Percentiles rank a stretch among this genome's conserved stretches.
phyloP scores from a whole-genome alignment of 2,329 filamentous ascomycete genomes.

The Fusarium haematococcum region DNA sequence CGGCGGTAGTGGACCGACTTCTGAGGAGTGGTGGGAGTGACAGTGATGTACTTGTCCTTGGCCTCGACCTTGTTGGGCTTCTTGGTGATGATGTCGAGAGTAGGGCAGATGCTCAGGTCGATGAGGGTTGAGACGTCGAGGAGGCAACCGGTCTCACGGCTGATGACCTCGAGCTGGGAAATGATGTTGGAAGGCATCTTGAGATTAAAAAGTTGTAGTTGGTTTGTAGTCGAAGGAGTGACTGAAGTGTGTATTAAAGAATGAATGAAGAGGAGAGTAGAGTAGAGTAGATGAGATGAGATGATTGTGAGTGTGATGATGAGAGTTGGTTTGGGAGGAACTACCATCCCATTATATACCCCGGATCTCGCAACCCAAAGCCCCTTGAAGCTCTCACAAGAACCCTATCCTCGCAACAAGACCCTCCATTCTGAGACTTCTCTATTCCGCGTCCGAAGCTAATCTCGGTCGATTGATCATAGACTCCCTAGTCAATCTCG shows the following conservation, averaged over 20 bases:
- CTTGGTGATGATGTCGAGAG: constrained; percentile 33
- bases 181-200: constrained; percentile 37
- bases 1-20: constrained; percentile 13
- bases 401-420: neutral
- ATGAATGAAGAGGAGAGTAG: constrained; percentile 12
- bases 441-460: neutral
- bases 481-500: neutral
- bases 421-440: neutral
- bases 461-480: constrained; percentile 4
- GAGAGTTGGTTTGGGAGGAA: neutral
- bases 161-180: constrained; percentile 36
- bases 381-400: neutral
- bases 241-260: constrained; percentile 15
- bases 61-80: constrained; percentile 29
- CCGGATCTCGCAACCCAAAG: neutral
- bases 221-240: constrained; percentile 11
- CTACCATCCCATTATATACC: constrained; percentile 19
- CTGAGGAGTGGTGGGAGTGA: constrained; percentile 31
- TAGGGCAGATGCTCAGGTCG: constrained; percentile 36
- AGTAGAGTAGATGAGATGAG: constrained; percentile 2
- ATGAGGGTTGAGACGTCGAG: constrained; percentile 38
- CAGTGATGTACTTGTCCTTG: constrained; percentile 34
- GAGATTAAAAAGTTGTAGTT: constrained; percentile 4
- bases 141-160: constrained; percentile 33
- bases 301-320: constrained; percentile 19